Conservation (phyloP, 768 basidiomycete genomes). For the Boletus rufocinnamomeus region DNA sequence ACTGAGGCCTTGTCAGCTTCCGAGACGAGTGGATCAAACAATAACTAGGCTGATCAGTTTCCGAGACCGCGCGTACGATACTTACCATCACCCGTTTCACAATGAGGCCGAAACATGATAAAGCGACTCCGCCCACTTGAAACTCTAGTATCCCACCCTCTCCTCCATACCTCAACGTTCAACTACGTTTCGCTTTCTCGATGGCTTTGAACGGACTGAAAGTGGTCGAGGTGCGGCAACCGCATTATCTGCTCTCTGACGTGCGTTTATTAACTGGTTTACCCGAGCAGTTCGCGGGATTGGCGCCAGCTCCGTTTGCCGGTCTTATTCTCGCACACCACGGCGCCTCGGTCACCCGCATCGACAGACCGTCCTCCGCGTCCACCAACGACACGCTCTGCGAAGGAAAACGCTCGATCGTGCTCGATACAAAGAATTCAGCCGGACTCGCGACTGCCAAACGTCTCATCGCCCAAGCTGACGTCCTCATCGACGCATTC, state of each 20-base stretch:
- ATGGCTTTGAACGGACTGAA: constrained; percentile 55
- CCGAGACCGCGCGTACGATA: no score
- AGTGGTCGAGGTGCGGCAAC: constrained; percentile 46
- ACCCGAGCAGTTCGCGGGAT: constrained; percentile 65
- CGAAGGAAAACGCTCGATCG: constrained; percentile 75
- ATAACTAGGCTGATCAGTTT: no score
- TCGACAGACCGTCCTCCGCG: constrained; percentile 58
- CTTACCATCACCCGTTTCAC: not conserved
- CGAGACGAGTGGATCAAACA: not conserved
- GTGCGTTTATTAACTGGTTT: not conserved
- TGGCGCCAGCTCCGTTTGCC: constrained; percentile 81
- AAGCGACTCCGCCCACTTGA: not conserved
- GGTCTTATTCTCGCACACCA: constrained; percentile 78
- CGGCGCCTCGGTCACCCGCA: constrained; percentile 73
- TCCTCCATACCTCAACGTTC: not conserved
- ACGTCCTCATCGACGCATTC: constrained; percentile 83
- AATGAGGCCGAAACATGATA: constrained; percentile 19
- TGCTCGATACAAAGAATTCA: constrained; percentile 63
- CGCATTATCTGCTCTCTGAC: not conserved
- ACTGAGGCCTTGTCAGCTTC: not conserved
- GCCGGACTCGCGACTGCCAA: constrained; percentile 57
- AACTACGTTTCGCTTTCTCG: not conserved
- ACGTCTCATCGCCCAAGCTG: constrained; percentile 63
- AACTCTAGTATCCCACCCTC: no score
- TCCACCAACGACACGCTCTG: constrained; percentile 54